These are phyloP conservation scores for Clavispora asparagi DNA, from an alignment of 805 yeast genomes.

Conservation along the genomic window DNA sequence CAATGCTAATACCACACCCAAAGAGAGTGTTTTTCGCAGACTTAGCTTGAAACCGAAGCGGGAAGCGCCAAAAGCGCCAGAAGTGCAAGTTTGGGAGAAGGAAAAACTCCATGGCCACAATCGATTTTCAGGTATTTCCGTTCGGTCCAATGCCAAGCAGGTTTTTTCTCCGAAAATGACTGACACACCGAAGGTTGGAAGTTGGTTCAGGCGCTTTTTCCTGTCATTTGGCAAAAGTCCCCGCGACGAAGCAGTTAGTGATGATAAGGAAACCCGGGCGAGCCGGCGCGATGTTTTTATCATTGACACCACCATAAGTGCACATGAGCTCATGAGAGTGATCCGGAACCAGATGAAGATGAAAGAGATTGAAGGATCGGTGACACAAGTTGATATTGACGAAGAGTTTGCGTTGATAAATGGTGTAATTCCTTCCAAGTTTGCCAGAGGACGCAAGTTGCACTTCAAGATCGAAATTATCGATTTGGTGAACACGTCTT, in stretches of 20 bases:
- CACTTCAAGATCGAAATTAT: slow-evolving; percentile 42
- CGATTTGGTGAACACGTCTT: slow-evolving; percentile 31
- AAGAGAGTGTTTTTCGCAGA: slow-evolving; percentile 13
- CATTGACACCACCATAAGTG: slow-evolving; percentile 27
- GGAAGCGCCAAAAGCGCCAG: slow-evolving; percentile 36
- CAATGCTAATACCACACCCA: neutral
- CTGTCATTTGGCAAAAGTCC: slow-evolving; percentile 16
- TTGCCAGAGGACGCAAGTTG: slow-evolving; percentile 40
- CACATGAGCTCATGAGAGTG: slow-evolving; percentile 27
- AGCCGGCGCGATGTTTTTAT: slow-evolving; percentile 20
- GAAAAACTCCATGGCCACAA: slow-evolving; percentile 14
- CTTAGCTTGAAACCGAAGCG: slow-evolving; percentile 34
- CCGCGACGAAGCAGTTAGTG: slow-evolving; percentile 5
- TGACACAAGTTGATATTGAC: slow-evolving; percentile 36
- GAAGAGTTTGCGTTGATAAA: slow-evolving; percentile 40
- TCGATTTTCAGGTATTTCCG: slow-evolving; percentile 34
- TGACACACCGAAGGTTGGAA: slow-evolving; percentile 12
- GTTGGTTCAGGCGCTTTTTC: slow-evolving; percentile 38
- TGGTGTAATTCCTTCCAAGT: slow-evolving; percentile 45
- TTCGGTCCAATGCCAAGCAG: slow-evolving; percentile 8
- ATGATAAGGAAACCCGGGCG: slow-evolving; percentile 1
- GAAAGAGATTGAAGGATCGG: slow-evolving; percentile 47
- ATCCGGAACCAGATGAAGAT: slow-evolving; percentile 39
- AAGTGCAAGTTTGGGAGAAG: slow-evolving; percentile 2
- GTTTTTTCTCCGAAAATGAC: slow-evolving; percentile 8